Base-by-base conservation (phyloP, 192 early-diverging fungal species). In the Coemansia sp. region DNA sequence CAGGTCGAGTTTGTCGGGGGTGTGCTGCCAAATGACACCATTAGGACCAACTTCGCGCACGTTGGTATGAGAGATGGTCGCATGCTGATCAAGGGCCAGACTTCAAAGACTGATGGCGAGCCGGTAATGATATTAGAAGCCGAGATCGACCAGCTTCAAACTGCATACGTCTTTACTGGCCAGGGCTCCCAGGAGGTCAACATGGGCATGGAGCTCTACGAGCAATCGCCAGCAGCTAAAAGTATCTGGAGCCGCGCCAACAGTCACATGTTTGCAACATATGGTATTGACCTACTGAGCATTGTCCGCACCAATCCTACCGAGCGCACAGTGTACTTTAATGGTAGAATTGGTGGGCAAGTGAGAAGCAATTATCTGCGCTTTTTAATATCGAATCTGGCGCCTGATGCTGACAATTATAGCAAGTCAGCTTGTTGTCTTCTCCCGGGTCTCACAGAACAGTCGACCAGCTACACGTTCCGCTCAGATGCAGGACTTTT, bases 171-270 rank as follows among this genome's bases (percentile, higher is more conserved):
- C 19, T 96, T 96, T 74, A 96, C 94, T 62, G 94, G 94, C 50
- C 94, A 96, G 68, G 94, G 94, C 68, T 95, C 94, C 59, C 94
- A 96, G 73, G 92, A 95, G 78, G 85, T 88, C 46, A 93, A 93
- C 62, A 96, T 96, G 94, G 94, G 94, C 68, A 96, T 96, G 94
- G 87, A 88, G 51, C 85, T 96, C 17, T 96, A 95, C 70, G 84
- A 80, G 24, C 82, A 86, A 51, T 94, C 92, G 2, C 72, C 87
- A 33, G 85, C 93, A 63, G 93, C 94, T 39, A 87, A 87, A 66
- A 85, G 85, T 19, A 85, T 96, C 67, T 96, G 94, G 94, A 90
- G 94, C 72, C 86, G 88, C 53, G 94, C 94, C 58, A 93, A 96
- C 67, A 55, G 68, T 20, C 91, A 95, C 78, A 91, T 94, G 81